Evolutionary conservation across 2,329 filamentous ascomycete genomes (phyloP).

Genomic region (Lachnellula arida): DNA sequence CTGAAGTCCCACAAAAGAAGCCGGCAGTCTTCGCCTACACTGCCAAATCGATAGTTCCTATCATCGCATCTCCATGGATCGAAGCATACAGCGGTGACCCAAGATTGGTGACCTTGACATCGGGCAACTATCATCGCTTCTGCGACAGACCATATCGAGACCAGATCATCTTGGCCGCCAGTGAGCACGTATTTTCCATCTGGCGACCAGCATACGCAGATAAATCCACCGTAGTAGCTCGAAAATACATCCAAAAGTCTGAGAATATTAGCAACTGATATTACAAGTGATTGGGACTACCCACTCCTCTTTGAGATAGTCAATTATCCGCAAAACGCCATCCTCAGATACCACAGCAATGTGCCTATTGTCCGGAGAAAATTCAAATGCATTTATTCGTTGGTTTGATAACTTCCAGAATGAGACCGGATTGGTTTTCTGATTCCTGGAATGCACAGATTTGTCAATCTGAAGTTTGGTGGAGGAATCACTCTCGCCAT

Average conservation of each 20-base stretch:
- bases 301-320: conserved; percentile 86
- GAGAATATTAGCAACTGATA: conserved; percentile 12
- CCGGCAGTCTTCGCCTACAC: conserved; percentile 88
- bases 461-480: conserved; percentile 70
- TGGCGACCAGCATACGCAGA: conserved; percentile 94
- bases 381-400: conserved; percentile 83
- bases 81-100: conserved; percentile 90
- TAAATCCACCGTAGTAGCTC: conserved; percentile 89
- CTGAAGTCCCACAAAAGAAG: conserved; percentile 96
- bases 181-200: conserved; percentile 95
- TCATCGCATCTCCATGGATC: conserved; percentile 97
- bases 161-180: conserved; percentile 90
- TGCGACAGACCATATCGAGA: conserved; percentile 89
- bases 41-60: conserved; percentile 91
- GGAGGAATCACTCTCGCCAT: conserved; percentile 31
- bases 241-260: conserved; percentile 83
- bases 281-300: conserved; percentile 29
- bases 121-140: conserved; percentile 83
- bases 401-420: conserved; percentile 92
- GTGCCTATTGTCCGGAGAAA: conserved; percentile 84
- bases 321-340: conserved; percentile 81
- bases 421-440: conserved; percentile 88
- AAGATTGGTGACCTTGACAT: conserved; percentile 92
- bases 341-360: conserved; percentile 90
- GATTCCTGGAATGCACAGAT: conserved; percentile 88